A percentile compares a stretch with the other conserved stretches of the same genome.
These are phyloP conservation scores for Tulasnella calospora DNA, from an alignment of 768 basidiomycete genomes.

Conservation along the genomic window DNA sequence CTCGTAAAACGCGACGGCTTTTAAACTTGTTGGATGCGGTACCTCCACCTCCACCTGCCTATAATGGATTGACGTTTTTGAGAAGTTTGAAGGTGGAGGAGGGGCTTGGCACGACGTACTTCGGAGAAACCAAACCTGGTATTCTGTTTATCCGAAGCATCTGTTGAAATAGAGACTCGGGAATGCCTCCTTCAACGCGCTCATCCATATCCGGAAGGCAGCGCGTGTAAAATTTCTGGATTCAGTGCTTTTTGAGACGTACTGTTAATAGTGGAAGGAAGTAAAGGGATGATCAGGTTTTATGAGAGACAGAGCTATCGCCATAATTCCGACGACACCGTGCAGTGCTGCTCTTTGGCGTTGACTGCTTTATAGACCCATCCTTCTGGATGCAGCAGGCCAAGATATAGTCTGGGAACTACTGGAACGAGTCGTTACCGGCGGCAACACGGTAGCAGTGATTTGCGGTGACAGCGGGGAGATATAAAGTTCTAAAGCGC, in stretches of 20 bases:
- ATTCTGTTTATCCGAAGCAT: background rate
- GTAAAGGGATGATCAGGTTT: background rate
- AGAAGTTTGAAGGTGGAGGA: background rate
- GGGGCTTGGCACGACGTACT: background rate
- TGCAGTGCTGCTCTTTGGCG: background rate
- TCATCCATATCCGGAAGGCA: background rate
- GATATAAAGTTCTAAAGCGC: no score
- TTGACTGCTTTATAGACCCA: constrained; percentile 12
- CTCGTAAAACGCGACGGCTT: background rate
- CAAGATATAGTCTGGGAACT: constrained; percentile 15
- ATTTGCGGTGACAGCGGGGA: constrained; percentile 14
- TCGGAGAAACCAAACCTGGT: background rate
- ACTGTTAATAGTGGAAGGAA: no score
- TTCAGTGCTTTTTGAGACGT: background rate
- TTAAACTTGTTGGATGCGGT: background rate
- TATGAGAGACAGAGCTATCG: background rate
- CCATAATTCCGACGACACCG: background rate
- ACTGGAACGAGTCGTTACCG: constrained; percentile 13
- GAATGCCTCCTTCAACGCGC: background rate
- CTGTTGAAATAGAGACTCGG: background rate
- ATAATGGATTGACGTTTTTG: background rate
- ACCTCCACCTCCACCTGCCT: background rate
- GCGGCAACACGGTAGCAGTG: constrained; percentile 23
- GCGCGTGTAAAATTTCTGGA: background rate
- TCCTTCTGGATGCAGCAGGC: constrained; percentile 22